Conservation (phyloP, 345 rosid species). For the Dimocarpus longan region DNA sequence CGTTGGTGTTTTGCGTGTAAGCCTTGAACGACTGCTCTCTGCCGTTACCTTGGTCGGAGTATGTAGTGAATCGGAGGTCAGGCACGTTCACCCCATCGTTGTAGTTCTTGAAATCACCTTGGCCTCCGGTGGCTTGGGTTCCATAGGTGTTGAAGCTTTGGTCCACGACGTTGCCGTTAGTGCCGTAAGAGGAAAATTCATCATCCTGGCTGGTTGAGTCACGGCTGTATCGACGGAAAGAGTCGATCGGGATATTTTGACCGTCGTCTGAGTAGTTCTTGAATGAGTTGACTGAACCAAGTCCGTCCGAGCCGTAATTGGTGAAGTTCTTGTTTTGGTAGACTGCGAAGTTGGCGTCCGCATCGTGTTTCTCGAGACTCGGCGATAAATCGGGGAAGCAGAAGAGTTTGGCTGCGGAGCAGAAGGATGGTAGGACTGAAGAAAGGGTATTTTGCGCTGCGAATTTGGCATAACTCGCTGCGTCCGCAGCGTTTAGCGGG, state of each 20-base stretch:
- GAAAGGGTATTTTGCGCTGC: constrained; percentile 63
- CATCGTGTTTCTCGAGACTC: constrained; percentile 44
- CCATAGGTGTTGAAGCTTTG: constrained; percentile 81
- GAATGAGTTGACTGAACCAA: constrained; percentile 49
- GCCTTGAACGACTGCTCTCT: constrained; percentile 49
- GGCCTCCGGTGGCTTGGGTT: constrained; percentile 56
- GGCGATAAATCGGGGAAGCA: constrained; percentile 70
- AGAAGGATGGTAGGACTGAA: constrained; percentile 61
- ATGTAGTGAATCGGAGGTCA: constrained; percentile 56
- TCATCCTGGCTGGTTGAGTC: constrained; percentile 43
- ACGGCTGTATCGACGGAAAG: constrained; percentile 65
- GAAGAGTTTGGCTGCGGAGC: constrained; percentile 80
- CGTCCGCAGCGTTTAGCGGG: constrained; percentile 63
- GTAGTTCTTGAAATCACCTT: constrained; percentile 61
- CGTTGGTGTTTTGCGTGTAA: constrained; percentile 56
- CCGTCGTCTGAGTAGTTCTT: constrained; percentile 44
- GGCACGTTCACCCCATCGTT: constrained; percentile 58
- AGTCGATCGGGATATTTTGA: constrained; percentile 35
- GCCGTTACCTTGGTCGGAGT: constrained; percentile 49
- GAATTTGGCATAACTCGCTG: constrained; percentile 67
- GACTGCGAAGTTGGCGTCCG: constrained; percentile 50
- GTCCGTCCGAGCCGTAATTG: background rate
- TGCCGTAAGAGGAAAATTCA: constrained; percentile 44
- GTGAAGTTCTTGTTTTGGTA: constrained; percentile 72
- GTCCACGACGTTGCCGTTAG: constrained; percentile 53